Percentiles rank a stretch among this genome's conserved stretches.
These are phyloP conservation scores for Amanita polypyramis DNA, from an alignment of 768 basidiomycete species.

Conservation along the genomic window DNA sequence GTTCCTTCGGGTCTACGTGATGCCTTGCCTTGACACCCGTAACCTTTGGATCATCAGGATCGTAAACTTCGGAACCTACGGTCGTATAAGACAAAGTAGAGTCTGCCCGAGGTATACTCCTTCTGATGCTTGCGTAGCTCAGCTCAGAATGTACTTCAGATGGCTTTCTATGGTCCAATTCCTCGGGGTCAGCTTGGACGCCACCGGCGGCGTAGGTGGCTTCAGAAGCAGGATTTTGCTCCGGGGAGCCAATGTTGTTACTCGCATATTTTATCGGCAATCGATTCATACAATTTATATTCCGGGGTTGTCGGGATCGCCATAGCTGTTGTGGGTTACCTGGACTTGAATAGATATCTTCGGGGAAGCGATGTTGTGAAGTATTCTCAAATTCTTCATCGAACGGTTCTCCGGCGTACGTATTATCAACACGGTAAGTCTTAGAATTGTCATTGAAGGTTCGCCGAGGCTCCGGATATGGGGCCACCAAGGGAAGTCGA, in stretches of 20 bases:
- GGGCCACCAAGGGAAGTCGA: neutral
- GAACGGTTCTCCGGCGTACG: neutral
- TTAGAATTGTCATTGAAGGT: neutral
- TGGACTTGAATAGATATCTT: conserved; percentile 6
- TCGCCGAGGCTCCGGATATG: conserved; percentile 1
- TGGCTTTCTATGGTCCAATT: neutral
- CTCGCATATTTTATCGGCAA: neutral
- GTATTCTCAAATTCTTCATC: neutral
- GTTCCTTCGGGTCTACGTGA: conserved; percentile 49
- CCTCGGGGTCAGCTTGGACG: conserved; percentile 10
- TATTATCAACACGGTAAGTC: neutral
- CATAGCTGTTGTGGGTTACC: neutral
- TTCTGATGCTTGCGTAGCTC: conserved; percentile 15
- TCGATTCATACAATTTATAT: neutral
- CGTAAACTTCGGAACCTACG: conserved; percentile 40
- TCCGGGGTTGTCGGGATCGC: neutral
- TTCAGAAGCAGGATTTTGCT: neutral
- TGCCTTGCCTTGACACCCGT: conserved; percentile 43
- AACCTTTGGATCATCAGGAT: conserved; percentile 64
- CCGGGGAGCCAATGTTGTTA: neutral
- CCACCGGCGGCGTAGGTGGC: neutral
- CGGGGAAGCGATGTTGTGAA: conserved; percentile 2
- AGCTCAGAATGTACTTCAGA: conserved; percentile 1
- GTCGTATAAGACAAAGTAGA: conserved; percentile 35
- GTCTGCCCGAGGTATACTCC: conserved; percentile 25